Percentiles rank a stretch among this genome's conserved stretches.
These are phyloP conservation scores for Botryotinia calthae DNA, from an alignment of 2,329 filamentous ascomycete genomes.

Conservation along the genomic window DNA sequence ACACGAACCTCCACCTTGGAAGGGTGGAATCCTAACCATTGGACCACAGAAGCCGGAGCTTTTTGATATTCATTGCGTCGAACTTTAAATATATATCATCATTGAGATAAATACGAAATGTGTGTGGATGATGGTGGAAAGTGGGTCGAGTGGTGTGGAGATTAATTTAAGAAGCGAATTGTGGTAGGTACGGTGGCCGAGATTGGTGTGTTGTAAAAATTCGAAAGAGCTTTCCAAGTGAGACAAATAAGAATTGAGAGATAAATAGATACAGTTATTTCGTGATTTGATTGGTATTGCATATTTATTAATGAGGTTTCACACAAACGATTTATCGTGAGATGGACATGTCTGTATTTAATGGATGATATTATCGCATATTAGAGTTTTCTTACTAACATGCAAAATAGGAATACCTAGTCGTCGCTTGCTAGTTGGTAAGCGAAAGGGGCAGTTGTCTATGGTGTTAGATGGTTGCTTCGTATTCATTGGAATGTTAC, in stretches of 20 bases:
- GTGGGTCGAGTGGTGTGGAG: neutral
- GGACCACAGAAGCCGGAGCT: conserved; percentile 1
- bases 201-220: neutral
- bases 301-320: accelerated
- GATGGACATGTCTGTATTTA: no score
- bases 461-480: neutral
- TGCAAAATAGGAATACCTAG: neutral
- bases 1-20: conserved; percentile 10
- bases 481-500: no score
- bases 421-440: neutral
- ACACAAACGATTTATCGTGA: neutral
- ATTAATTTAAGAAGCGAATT: neutral
- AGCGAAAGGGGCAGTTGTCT: neutral
- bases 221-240: neutral
- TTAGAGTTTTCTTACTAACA: neutral
- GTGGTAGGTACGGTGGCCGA: neutral
- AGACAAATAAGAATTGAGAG: neutral
- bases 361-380: neutral
- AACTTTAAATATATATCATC: neutral
- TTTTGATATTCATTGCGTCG: no score
- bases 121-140: neutral
- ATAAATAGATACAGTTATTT: neutral
- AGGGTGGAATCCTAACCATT: conserved; percentile 13
- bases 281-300: neutral
- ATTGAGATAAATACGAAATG: accelerated